Evolutionary conservation across 352 stramenopile species (phyloP).

Genomic region (Aphanomyces invadans): DNA sequence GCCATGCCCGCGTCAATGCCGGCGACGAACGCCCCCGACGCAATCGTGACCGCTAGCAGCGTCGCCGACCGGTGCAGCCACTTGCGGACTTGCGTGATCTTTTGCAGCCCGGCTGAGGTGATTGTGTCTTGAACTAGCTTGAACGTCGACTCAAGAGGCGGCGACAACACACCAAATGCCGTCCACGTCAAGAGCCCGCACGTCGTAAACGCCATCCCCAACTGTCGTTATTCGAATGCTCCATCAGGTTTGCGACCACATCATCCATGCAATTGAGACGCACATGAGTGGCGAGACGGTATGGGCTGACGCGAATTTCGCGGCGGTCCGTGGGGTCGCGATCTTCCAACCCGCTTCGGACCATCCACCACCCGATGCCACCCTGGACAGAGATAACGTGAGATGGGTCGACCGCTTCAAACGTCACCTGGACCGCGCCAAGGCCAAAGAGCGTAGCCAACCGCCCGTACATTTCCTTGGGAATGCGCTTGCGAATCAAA

Average conservation of each 20-base stretch:
- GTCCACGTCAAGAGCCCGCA: slow-evolving; percentile 94
- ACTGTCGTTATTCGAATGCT: too few species aligned
- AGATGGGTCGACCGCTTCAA: too few species aligned
- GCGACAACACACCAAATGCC: slow-evolving; percentile 82
- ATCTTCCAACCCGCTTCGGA: slow-evolving; percentile 95
- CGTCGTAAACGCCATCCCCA: slow-evolving; percentile 95
- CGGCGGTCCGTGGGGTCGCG: slow-evolving; percentile 81
- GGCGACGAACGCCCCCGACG: slow-evolving; percentile 93
- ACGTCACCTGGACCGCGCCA: slow-evolving; percentile 53
- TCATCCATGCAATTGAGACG: too few species aligned
- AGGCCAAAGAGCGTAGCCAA: slow-evolving; percentile 59
- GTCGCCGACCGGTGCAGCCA: slow-evolving; percentile 49
- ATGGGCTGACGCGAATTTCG: slow-evolving; percentile 96
- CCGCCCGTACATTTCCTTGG: slow-evolving; percentile 56
- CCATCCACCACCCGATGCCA: slow-evolving; percentile 99
- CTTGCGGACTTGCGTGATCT: slow-evolving; percentile 57
- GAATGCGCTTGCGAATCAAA: slow-evolving; percentile 66
- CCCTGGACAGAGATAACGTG: slow-evolving; percentile 56
- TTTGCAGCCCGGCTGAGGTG: slow-evolving; percentile 62
- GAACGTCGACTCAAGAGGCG: slow-evolving; percentile 42
- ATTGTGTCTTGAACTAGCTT: slow-evolving; percentile 67
- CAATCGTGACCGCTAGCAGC: slow-evolving; percentile 70
- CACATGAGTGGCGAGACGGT: slow-evolving; percentile 94
- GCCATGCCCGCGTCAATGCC: slow-evolving; percentile 97
- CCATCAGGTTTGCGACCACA: too few species aligned